A percentile compares a stretch with the other conserved stretches of the same genome.
Conservation (phyloP, 768 basidiomycete genomes). For the Trichaptum fuscoviolaceum region DNA sequence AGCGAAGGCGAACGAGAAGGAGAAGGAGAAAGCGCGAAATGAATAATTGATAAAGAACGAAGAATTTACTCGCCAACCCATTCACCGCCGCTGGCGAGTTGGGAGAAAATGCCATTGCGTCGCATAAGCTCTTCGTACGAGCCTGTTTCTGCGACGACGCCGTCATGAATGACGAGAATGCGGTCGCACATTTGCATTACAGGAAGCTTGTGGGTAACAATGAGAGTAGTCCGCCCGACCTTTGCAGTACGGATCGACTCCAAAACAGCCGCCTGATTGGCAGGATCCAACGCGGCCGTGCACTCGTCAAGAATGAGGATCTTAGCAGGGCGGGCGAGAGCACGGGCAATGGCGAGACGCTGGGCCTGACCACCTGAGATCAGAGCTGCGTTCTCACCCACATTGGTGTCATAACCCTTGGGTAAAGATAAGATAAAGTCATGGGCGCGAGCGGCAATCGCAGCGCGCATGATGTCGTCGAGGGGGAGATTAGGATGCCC, state of each 20-base stretch:
- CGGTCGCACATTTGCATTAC: slow-evolving; percentile 93
- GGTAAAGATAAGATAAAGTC: slow-evolving; percentile 79
- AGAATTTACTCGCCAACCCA: slow-evolving; percentile 35
- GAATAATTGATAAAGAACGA: background rate
- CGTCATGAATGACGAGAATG: slow-evolving; percentile 76
- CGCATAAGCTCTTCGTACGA: slow-evolving; percentile 66
- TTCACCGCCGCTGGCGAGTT: slow-evolving; percentile 75
- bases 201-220: slow-evolving; percentile 89
- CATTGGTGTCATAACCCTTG: slow-evolving; percentile 77
- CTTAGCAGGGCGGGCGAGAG: slow-evolving; percentile 67
- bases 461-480: slow-evolving; percentile 62
- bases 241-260: slow-evolving; percentile 65
- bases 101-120: slow-evolving; percentile 65
- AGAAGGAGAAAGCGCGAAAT: background rate
- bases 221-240: slow-evolving; percentile 74
- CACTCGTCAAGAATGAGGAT: slow-evolving; percentile 92
- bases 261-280: slow-evolving; percentile 79
- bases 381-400: slow-evolving; percentile 89
- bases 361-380: slow-evolving; percentile 96
- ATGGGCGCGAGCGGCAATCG: slow-evolving; percentile 75
- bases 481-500: slow-evolving; percentile 47
- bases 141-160: slow-evolving; percentile 73
- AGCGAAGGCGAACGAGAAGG: background rate
- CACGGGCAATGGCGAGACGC: slow-evolving; percentile 86
- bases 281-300: slow-evolving; percentile 84